A percentile compares a stretch with the other conserved stretches of the same genome.
Conservation (phyloP, 345 rosid genomes). For the Ceriops zippeliana region DNA sequence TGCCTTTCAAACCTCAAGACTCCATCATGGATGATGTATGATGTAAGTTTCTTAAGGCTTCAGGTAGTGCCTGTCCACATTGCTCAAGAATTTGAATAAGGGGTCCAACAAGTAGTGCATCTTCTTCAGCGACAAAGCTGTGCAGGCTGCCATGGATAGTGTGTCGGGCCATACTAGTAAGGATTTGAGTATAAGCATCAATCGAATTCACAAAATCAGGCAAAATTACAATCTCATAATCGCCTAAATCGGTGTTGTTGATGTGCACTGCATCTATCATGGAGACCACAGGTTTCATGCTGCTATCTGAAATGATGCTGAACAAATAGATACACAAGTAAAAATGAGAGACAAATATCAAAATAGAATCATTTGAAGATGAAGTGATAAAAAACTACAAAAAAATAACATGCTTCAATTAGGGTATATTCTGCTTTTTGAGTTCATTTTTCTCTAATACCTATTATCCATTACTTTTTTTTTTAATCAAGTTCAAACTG, state of each 20-base stretch:
- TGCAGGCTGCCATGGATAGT: constrained; percentile 44
- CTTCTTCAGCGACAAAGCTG: constrained; percentile 43
- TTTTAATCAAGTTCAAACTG: no score
- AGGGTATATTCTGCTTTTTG: no score
- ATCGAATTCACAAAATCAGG: constrained; percentile 39
- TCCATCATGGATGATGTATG: constrained; percentile 11
- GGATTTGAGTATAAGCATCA: constrained; percentile 34
- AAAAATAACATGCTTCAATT: no score
- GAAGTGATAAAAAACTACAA: no score
- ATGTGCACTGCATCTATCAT: constrained; percentile 37
- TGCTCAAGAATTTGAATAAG: constrained; percentile 46
- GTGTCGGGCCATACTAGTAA: constrained; percentile 52
- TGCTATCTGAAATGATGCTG: constrained; percentile 25
- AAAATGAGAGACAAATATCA: not conserved
- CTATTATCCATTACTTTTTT: no score
- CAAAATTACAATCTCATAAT: constrained; percentile 43
- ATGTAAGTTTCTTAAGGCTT: constrained; percentile 32
- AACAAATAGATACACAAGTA: not conserved
- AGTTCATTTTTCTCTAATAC: no score
- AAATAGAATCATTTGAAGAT: not conserved
- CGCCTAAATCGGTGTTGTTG: constrained; percentile 26
- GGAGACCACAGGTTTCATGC: constrained; percentile 30
- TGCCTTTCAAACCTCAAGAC: constrained; percentile 14
- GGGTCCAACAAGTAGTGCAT: constrained; percentile 33
- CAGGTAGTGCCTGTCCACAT: constrained; percentile 50